These are phyloP conservation scores for Starmerella bombicola DNA, from an alignment of 805 yeast genomes.

Conservation along the genomic window DNA sequence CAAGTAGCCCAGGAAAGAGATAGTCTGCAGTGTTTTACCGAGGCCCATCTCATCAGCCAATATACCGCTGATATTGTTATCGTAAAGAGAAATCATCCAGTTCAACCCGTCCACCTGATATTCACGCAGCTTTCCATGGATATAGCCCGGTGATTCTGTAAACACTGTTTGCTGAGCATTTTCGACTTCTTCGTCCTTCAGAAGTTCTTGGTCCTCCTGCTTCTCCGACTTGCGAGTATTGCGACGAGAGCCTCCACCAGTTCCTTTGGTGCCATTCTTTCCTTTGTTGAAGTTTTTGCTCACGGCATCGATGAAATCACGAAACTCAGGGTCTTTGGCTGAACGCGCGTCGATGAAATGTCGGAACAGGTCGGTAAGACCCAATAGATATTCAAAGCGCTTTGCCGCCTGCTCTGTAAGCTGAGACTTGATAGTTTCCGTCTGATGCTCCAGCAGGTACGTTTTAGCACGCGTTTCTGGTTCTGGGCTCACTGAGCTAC, in stretches of 20 bases:
- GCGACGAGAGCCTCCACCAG: conserved; percentile 31
- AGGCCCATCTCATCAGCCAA: conserved; percentile 98
- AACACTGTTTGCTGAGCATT: conserved; percentile 49
- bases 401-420: conserved; percentile 52
- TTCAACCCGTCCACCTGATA: conserved; percentile 92
- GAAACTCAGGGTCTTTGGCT: conserved; percentile 58
- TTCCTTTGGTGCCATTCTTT: conserved; percentile 20
- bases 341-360: conserved; percentile 77
- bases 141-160: conserved; percentile 71
- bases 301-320: conserved; percentile 25
- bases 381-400: conserved; percentile 67
- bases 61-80: conserved; percentile 80
- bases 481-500: conserved; percentile 10
- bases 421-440: conserved; percentile 20
- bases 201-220: conserved; percentile 88
- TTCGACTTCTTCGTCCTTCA: conserved; percentile 64
- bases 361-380: conserved; percentile 74
- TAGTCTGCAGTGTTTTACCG: conserved; percentile 91
- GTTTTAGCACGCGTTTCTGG: conserved; percentile 21
- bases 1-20: conserved; percentile 78
- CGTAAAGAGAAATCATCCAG: conserved; percentile 84
- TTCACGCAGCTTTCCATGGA: conserved; percentile 68
- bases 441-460: conserved; percentile 26
- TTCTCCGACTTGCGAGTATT: conserved; percentile 74
- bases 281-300: conserved; percentile 12